Base-by-base conservation (phyloP, 495 filamentous ascomycete genomes). In the Penicillium nucicola region DNA sequence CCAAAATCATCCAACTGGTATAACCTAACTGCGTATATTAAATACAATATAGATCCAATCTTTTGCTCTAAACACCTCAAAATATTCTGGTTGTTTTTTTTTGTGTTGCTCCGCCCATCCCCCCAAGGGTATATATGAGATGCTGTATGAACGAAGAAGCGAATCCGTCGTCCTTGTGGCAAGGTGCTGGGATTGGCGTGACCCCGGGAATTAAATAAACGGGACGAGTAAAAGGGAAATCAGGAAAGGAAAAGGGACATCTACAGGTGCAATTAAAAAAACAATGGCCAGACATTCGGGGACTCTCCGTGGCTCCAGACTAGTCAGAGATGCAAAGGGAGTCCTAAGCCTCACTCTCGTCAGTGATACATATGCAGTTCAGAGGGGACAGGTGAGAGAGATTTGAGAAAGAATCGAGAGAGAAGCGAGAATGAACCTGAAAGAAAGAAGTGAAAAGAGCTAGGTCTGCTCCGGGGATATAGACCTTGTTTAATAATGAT, bases 111-210 rank as follows among this genome's bases (percentile, higher is more conserved):
- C 58, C 60, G 45, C 41, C 58, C 50, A 57, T 59, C 57, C 55
- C 58, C 57, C 55, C 58, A 49, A 62, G 67, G 64, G 64, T 69
- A 69, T 73, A 69, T 70, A 50, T 56, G 50, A 61, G 58, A 65
- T 58, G 61, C 48, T 60, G 48, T 48, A 34, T 48, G 52, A 60
- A 60, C 48, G 38, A 60, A 55, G 45, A 47, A 44, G 46, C 30
- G 35, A 45, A 47, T 25, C 42, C 42, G 47, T 34, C 42, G 46
- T 23, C 48, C 42, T 38, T 50, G 30, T 17, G 46, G 14, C 46
- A 44, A 33, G 31, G 36, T 31, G 37, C 30, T 44, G 18, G 43
- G 15, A 50, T 30, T 32, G 28, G 48, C 43, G 15, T 41, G 25
- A 22, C 42, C 42, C 28, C 30, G 23, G 45, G 51, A 39, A 48